A percentile compares a stretch with the other conserved stretches of the same genome.
phyloP scores from a whole-genome alignment of 2,329 filamentous ascomycete species.

The Coniella lustricola region DNA sequence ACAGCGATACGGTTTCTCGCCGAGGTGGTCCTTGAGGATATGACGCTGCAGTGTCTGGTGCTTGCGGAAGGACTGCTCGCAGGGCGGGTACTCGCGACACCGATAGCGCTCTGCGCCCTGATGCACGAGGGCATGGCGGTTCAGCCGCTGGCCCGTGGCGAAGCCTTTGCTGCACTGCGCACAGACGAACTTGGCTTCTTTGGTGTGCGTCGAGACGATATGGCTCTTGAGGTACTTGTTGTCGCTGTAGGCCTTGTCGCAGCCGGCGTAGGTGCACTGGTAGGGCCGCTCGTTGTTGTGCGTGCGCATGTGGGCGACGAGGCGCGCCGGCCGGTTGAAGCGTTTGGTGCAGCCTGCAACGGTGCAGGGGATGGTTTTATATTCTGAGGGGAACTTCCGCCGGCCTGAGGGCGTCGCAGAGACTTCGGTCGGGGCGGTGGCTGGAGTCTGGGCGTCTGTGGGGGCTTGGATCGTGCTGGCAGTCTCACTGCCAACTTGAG shows the following conservation, averaged over 20 bases:
- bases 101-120: conserved; percentile 67
- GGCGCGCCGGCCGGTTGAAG: conserved; percentile 77
- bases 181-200: conserved; percentile 65
- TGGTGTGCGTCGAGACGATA: conserved; percentile 71
- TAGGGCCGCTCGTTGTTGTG: conserved; percentile 83
- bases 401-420: conserved; percentile 9
- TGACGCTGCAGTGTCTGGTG: conserved; percentile 80
- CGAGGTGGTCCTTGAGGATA: conserved; percentile 67
- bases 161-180: conserved; percentile 74
- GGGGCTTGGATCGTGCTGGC: background rate
- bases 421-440: conserved; percentile 1
- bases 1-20: conserved; percentile 66
- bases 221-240: conserved; percentile 83
- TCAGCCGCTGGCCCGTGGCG: conserved; percentile 69
- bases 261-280: conserved; percentile 61
- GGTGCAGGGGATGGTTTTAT: conserved; percentile 72
- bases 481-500: background rate
- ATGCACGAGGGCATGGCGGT: conserved; percentile 72
- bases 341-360: conserved; percentile 69
- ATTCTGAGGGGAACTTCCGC: conserved; percentile 57
- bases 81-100: conserved; percentile 64
- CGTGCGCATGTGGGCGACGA: conserved; percentile 66
- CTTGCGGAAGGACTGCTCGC: conserved; percentile 76
- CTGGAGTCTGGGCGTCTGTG: conserved; percentile 5
- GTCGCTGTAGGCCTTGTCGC: conserved; percentile 78